A percentile compares a stretch with the other conserved stretches of the same genome.
These are phyloP conservation scores for Fusarium oligoseptatum DNA, from an alignment of 2,329 filamentous ascomycete genomes.

Conservation along the genomic window DNA sequence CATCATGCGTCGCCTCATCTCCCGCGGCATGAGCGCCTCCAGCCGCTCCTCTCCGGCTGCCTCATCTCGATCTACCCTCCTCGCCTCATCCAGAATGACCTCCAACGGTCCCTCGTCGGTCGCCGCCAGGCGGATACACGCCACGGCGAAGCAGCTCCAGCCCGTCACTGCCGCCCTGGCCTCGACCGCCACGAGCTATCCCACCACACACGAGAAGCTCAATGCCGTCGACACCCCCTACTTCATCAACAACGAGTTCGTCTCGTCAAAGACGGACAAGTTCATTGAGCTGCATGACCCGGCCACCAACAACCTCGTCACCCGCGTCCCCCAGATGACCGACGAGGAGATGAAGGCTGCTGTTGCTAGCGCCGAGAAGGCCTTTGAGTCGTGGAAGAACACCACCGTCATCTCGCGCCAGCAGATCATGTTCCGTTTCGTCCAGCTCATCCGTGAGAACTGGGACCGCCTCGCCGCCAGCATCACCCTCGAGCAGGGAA, in stretches of 20 bases:
- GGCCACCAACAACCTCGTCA: slow-evolving; percentile 87
- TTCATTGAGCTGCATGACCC: slow-evolving; percentile 87
- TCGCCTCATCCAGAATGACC: slow-evolving; percentile 52
- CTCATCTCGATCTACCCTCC: slow-evolving; percentile 48
- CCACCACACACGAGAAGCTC: slow-evolving; percentile 79
- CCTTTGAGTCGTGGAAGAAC: slow-evolving; percentile 79
- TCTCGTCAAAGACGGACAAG: slow-evolving; percentile 74
- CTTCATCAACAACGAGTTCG: slow-evolving; percentile 86
- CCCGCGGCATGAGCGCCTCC: slow-evolving; percentile 54
- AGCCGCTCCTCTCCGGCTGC: slow-evolving; percentile 48
- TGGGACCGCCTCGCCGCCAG: slow-evolving; percentile 87
- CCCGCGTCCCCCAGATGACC: slow-evolving; percentile 85
- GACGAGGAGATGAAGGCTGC: slow-evolving; percentile 81
- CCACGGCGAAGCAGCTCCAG: slow-evolving; percentile 68
- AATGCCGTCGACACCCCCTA: slow-evolving; percentile 78
- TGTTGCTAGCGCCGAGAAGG: slow-evolving; percentile 80
- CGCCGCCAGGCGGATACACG: slow-evolving; percentile 68
- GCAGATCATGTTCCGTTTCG: slow-evolving; percentile 90
- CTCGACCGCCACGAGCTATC: slow-evolving; percentile 72
- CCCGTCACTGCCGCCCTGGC: slow-evolving; percentile 63
- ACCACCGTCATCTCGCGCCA: slow-evolving; percentile 81
- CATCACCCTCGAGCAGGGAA: slow-evolving; percentile 90
- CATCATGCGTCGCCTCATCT: slow-evolving; percentile 62
- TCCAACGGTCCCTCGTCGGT: slow-evolving; percentile 51
- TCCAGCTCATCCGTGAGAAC: slow-evolving; percentile 82